phyloP scores from a whole-genome alignment of 208 protist species.

The Trichomonas gallinae region DNA sequence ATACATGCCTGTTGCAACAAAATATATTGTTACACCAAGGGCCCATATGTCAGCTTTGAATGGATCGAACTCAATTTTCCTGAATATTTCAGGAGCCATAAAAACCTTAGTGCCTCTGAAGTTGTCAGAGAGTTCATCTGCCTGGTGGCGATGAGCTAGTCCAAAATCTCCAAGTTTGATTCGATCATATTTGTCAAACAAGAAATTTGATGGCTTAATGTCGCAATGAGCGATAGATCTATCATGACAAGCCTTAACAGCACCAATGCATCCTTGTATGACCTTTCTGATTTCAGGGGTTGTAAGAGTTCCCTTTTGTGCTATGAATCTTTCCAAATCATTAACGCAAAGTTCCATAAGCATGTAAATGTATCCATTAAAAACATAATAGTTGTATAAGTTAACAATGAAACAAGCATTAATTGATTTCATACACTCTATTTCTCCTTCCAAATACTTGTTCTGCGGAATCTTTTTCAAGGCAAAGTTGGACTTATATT shows the following conservation, averaged over 20 bases:
- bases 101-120: background rate
- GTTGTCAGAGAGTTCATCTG: background rate
- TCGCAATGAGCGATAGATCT: background rate
- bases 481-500: background rate
- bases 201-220: background rate
- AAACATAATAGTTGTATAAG: background rate
- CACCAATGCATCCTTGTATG: background rate
- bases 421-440: background rate
- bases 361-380: background rate
- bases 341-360: background rate
- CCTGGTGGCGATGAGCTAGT: background rate
- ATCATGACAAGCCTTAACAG: background rate
- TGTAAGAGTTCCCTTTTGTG: background rate
- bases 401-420: background rate
- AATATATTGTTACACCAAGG: background rate
- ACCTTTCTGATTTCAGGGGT: background rate
- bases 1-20: background rate
- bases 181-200: background rate
- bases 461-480: background rate
- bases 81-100: background rate
- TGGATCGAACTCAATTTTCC: background rate
- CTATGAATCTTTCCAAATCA: background rate
- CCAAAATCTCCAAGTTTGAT: background rate
- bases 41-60: background rate
- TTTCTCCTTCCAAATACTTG: background rate